These are phyloP conservation scores for Boletus barrowsii DNA, from an alignment of 768 basidiomycete genomes.

Conservation along the genomic window DNA sequence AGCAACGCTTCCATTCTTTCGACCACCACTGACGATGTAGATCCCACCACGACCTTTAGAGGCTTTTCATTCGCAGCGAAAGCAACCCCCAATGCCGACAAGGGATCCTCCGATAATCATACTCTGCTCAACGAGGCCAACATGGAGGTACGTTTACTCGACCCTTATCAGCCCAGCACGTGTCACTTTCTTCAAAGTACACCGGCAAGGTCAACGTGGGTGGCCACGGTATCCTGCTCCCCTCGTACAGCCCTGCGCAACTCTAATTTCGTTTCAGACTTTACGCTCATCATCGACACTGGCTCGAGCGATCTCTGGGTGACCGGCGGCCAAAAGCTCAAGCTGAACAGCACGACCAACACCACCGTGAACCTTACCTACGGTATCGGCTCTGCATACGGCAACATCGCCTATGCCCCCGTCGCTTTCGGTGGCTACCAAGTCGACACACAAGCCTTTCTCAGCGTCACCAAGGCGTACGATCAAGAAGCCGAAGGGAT, in stretches of 20 bases:
- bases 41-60: constrained; percentile 4
- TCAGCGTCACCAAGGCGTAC: constrained; percentile 18
- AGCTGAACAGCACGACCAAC: constrained; percentile 30
- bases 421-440: constrained; percentile 36
- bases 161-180: not conserved
- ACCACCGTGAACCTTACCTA: constrained; percentile 33
- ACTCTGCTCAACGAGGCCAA: constrained; percentile 24
- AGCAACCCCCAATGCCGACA: constrained; percentile 13
- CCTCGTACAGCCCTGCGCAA: not conserved
- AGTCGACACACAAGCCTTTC: constrained; percentile 27
- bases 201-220: constrained; percentile 29
- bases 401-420: constrained; percentile 34
- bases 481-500: constrained; percentile 21
- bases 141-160: constrained; percentile 23
- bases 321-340: constrained; percentile 15
- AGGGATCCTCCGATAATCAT: constrained; percentile 22
- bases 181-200: constrained; percentile 18
- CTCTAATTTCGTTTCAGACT: constrained; percentile 17
- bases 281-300: constrained; percentile 27
- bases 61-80: constrained; percentile 22
- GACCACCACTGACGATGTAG: not conserved
- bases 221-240: constrained; percentile 22
- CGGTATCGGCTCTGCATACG: constrained; percentile 38
- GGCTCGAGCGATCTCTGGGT: constrained; percentile 34
- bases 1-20: constrained; percentile 25